A percentile compares a stretch with the other conserved stretches of the same genome.
These are phyloP conservation scores for Podospora australis DNA, from an alignment of 495 filamentous ascomycete species.

Conservation along the genomic window DNA sequence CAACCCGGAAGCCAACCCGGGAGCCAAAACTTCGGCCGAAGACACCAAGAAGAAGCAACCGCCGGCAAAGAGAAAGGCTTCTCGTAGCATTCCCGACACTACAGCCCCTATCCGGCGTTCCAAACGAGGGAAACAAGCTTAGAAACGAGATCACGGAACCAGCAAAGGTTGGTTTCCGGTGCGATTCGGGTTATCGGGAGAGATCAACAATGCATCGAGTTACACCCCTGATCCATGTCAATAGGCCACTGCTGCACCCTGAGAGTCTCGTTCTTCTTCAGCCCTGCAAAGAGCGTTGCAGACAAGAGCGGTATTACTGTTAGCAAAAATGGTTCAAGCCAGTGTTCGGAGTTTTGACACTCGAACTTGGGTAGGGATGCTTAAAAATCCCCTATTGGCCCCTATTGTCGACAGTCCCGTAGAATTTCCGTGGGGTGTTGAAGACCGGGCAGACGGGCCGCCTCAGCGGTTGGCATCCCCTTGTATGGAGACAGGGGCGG, in stretches of 20 bases:
- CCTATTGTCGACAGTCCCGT: constrained; percentile 6
- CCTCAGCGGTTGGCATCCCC: constrained; percentile 13
- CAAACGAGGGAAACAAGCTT: constrained; percentile 26
- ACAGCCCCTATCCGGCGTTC: constrained; percentile 19
- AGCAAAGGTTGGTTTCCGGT: constrained; percentile 4
- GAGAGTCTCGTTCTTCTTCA: constrained; percentile 17
- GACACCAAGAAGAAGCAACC: constrained; percentile 5
- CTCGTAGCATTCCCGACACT: constrained; percentile 15
- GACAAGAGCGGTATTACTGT: constrained; percentile 4
- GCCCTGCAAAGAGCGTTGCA: constrained; percentile 18
- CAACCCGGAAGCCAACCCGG: constrained; percentile 1
- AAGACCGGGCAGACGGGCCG: constrained; percentile 22
- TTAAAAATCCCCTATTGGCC: constrained; percentile 26
- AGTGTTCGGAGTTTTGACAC: background rate
- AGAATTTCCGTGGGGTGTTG: constrained; percentile 16
- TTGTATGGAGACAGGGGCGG: constrained; percentile 1
- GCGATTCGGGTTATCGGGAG: constrained; percentile 14
- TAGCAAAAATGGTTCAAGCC: constrained; percentile 12
- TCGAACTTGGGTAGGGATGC: background rate
- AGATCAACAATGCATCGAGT: constrained; percentile 10
- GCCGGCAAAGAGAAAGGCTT: constrained; percentile 30
- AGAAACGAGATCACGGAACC: constrained; percentile 5
- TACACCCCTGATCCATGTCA: background rate
- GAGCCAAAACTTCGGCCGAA: constrained; percentile 5
- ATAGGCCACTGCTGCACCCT: no score